Conservation (phyloP, 495 filamentous ascomycete species). For the Cercophora samala region DNA sequence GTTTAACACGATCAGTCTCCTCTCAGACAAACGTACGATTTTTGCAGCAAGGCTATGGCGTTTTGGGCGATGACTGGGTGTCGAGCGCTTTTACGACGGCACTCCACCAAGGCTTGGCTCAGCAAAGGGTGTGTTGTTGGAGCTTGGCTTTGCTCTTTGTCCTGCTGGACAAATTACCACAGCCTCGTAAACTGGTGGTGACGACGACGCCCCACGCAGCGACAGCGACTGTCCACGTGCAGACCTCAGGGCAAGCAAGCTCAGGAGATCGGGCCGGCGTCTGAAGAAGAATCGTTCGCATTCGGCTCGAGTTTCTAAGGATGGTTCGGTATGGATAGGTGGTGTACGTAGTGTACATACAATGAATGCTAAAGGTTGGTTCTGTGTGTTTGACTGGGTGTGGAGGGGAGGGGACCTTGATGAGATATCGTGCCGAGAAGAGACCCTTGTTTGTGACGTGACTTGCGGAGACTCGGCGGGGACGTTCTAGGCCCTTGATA, state of each 20-base stretch:
- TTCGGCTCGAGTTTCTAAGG: not conserved
- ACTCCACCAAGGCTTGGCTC: slow-evolving; percentile 10
- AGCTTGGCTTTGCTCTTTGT: not conserved
- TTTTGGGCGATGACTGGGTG: slow-evolving; percentile 9
- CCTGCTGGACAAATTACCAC: not conserved
- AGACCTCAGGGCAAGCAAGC: too few relatives aligned
- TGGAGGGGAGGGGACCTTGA: too few relatives aligned
- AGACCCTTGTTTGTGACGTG: slow-evolving; percentile 12
- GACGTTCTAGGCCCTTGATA: slow-evolving; percentile 18
- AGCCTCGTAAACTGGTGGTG: not conserved
- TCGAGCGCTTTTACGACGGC: slow-evolving; percentile 3
- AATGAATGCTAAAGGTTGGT: too few relatives aligned
- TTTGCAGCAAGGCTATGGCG: slow-evolving; percentile 26
- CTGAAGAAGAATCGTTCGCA: not conserved
- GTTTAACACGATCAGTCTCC: not conserved
- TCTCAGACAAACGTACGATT: slow-evolving; percentile 26
- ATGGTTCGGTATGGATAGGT: not conserved
- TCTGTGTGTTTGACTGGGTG: not conserved
- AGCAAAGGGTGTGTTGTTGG: not conserved
- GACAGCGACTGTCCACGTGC: not conserved
- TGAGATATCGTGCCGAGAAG: not conserved
- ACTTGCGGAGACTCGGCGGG: not conserved
- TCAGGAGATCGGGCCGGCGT: too few relatives aligned
- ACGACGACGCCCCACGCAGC: not conserved
- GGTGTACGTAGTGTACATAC: too few relatives aligned